Evolutionary conservation across 2,329 filamentous ascomycete genomes (phyloP), one percentile per base, ranked within the genome.

Genomic region (Pyrenophora teres): DNA sequence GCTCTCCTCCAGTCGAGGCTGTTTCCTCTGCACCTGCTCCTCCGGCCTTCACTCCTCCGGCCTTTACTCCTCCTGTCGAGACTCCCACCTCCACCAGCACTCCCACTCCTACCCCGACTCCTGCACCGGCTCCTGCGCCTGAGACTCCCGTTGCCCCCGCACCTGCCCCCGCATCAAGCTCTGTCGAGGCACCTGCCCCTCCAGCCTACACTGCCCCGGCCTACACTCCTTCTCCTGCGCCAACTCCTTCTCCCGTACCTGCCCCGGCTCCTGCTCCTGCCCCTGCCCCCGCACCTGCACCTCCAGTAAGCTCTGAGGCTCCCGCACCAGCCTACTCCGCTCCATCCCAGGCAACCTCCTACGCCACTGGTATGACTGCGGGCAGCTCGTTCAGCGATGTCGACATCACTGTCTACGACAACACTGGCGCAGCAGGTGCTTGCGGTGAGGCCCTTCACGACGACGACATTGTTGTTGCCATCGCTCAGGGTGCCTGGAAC

Each of bases 371-470:
- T 31, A 16, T 40, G 25, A 36, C 40, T 32, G 21, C 47, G 31
- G 57, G 60, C 33, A 39, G 51, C 16, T n/a, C 12, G 4, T 61
- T 52, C 61, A n/a, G 30, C 18, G 46, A 57, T 42, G 67, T 64
- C 21, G 67, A 71, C 55, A 61, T 72, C 33, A 74, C 71, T 55
- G 62, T 71, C 62, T 71, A 74, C 61, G 60, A 68, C 59, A 65
- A 62, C 59, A 48, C 37, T 3, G 68, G 66, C 35, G 66, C 43
- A 27, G 21, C 43, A 27, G 67, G 71, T 48, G 65, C 69, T 46
- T 74, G 72, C 61, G 71, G 72, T 38, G 50, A 54, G 30, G 6
- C 43, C 18, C 59, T 71, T 39, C 10, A 40, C 23, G 62, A 72
- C 54, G 50, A 44, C 32, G 59, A 63, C 40, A 45, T 60, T 37